Percentiles rank a stretch among this genome's conserved stretches.
Evolutionary conservation across 768 basidiomycete genomes (phyloP).

Genomic region (Naematelia encephala): DNA sequence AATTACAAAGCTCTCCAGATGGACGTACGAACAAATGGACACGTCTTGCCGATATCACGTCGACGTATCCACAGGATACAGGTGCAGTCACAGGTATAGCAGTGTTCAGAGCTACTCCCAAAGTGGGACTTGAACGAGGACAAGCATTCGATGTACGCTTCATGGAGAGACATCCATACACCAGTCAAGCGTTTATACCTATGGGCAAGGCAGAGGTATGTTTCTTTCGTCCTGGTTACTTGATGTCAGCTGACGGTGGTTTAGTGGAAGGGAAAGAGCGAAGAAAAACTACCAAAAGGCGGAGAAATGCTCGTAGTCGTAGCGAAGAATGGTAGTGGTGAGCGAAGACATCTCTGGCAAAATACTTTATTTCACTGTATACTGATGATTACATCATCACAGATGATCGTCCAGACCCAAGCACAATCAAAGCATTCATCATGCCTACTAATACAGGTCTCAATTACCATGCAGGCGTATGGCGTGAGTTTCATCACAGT

Average conservation of each 20-base stretch:
- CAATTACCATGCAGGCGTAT: slow-evolving; percentile 74
- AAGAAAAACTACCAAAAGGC: slow-evolving; percentile 54
- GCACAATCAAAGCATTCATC: slow-evolving; percentile 73
- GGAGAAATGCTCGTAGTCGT: slow-evolving; percentile 79
- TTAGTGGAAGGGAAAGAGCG: slow-evolving; percentile 52
- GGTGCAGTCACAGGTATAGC: slow-evolving; percentile 69
- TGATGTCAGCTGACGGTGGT: neutral
- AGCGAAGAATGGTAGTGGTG: slow-evolving; percentile 65
- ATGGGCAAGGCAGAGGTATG: slow-evolving; percentile 62
- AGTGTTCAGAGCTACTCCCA: slow-evolving; percentile 74
- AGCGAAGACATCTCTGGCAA: slow-evolving; percentile 15
- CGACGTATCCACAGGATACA: slow-evolving; percentile 60
- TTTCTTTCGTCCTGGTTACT: neutral
- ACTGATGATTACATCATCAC: neutral
- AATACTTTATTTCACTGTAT: neutral
- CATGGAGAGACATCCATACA: slow-evolving; percentile 81
- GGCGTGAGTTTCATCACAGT: slow-evolving; percentile 67
- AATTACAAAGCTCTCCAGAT: slow-evolving; percentile 73
- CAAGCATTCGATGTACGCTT: slow-evolving; percentile 62
- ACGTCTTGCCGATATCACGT: slow-evolving; percentile 59
- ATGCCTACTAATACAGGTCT: slow-evolving; percentile 77
- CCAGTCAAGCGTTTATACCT: slow-evolving; percentile 90
- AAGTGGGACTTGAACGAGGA: slow-evolving; percentile 54
- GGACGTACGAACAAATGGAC: slow-evolving; percentile 86
- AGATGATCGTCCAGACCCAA: slow-evolving; percentile 74